Percentiles rank a stretch among this genome's conserved stretches.
These are phyloP conservation scores for Arabidopsis thaliana DNA, from an alignment of 345 rosid genomes.

Conservation along the genomic window TAIR10.1 NC_003075.7:16722501-16723000, in stretches of 20 bases:
- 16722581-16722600: slow-evolving; percentile 79
- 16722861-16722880: slow-evolving; percentile 56
- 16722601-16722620: slow-evolving; percentile 52
- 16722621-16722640: slow-evolving; percentile 61
- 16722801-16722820: slow-evolving; percentile 58
- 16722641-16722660: slow-evolving; percentile 56
- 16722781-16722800: slow-evolving; percentile 61
- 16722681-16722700: slow-evolving; percentile 68
- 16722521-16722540: slow-evolving; percentile 60
- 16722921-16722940: slow-evolving; percentile 70
- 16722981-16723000: slow-evolving; percentile 68
- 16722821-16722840: slow-evolving; percentile 54
- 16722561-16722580: slow-evolving; percentile 56
- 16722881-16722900: slow-evolving; percentile 74
- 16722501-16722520: slow-evolving; percentile 56
- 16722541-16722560: slow-evolving; percentile 53
- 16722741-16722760: slow-evolving; percentile 63
- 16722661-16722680: slow-evolving; percentile 73
- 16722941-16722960: slow-evolving; percentile 55
- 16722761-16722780: slow-evolving; percentile 53
- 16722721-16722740: slow-evolving; percentile 67
- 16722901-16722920: slow-evolving; percentile 84
- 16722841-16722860: slow-evolving; percentile 51
- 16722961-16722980: slow-evolving; percentile 62
- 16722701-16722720: slow-evolving; percentile 51